These are phyloP conservation scores for Candida namnaoensis DNA, from an alignment of 805 yeast genomes.

Conservation along the genomic window DNA sequence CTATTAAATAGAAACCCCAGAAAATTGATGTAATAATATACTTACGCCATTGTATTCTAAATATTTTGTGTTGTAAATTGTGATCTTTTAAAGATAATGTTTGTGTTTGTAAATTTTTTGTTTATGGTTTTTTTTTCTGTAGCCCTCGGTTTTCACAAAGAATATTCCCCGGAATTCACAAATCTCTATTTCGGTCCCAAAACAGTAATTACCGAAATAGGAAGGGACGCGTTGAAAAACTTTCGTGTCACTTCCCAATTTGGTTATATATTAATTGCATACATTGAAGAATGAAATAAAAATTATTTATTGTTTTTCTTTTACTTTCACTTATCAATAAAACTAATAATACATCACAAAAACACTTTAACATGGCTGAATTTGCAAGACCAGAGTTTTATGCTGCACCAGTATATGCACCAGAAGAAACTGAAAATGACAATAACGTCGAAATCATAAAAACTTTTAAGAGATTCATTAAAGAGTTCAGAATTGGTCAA, in stretches of 20 bases:
- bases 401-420: slow-evolving; percentile 81
- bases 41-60: slow-evolving; percentile 12
- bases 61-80: not conserved
- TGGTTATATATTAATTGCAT: too few species aligned
- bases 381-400: slow-evolving; percentile 51
- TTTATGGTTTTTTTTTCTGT: not conserved
- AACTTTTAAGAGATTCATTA: slow-evolving; percentile 72
- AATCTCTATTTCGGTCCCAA: too few species aligned
- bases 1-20: not conserved
- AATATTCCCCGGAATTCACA: too few species aligned
- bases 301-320: too few species aligned
- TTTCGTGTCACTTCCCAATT: too few species aligned
- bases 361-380: slow-evolving; percentile 31
- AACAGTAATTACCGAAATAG: too few species aligned
- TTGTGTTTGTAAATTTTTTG: not conserved
- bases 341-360: not conserved
- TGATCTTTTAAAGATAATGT: not conserved
- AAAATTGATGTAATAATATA: not conserved
- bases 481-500: slow-evolving; percentile 78
- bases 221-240: too few species aligned
- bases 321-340: not conserved
- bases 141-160: too few species aligned
- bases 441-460: slow-evolving; percentile 62
- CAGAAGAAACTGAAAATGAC: slow-evolving; percentile 60
- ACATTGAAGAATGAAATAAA: too few species aligned